Evolutionary conservation across 768 basidiomycete genomes (phyloP), one percentile per base, ranked within the genome.

Genomic region (Collybia sordida): DNA sequence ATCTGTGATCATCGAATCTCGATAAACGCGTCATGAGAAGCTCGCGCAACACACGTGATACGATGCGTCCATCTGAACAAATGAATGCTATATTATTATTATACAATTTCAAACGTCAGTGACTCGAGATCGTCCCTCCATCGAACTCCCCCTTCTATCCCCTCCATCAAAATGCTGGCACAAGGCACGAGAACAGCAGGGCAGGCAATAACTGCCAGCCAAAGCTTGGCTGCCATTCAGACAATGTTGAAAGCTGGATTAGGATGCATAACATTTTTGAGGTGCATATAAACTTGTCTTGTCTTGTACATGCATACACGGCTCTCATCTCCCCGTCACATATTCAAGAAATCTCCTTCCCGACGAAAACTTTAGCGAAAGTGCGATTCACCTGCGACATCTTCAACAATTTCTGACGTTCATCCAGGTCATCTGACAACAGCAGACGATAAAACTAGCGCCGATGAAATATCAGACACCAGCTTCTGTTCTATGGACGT

Each of bases 251-350:
- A 75, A 52, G 87, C 89, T 7, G 85, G 87, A 8, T 64, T 92
- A 38, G 87, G 87, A 0, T 87, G 87, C 47, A 88, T 92, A 47
- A 81, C 88, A 14, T 92, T 85, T 64, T 67, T 92, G 50, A 81
- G 89, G 89, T 83, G 55, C 25, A 51, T 35, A 8, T 22, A 3
- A 28, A 15, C 15, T 27, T 12, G 18, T 43, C 43, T 42, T n/a
- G n/a, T n/a, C n/a, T n/a, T n/a, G n/a, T n/a, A n/a, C n/a, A n/a
- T n/a, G n/a, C 14, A 47, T 56, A 51, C 44, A 60, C 54, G 36
- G 42, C 41, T 12, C 28, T 38, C 31, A 18, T 40, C 8, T 45
- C 17, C 11, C 42, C 23, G 12, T 6, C 37, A 39, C 8, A 41
- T 25, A 41, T n/a, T 31, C 21, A 23, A 91, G 89, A 60, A 85